Percentiles rank a stretch among this genome's conserved stretches.
phyloP scores from a whole-genome alignment of 306 rosid species.

The Cucumis melo region DNA sequence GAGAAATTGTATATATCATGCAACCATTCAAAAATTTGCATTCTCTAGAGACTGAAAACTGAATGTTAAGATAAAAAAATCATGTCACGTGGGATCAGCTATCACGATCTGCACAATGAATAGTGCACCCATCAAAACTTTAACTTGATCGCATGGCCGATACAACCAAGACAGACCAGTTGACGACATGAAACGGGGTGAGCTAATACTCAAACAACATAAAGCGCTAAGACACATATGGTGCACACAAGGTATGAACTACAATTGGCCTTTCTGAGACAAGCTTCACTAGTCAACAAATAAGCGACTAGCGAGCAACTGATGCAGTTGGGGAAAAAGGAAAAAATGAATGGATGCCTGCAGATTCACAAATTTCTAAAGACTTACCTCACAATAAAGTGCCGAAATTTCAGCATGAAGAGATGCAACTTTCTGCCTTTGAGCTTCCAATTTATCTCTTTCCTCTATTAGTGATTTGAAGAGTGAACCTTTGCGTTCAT shows the following conservation, averaged over 20 bases:
- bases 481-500: slow-evolving; percentile 64
- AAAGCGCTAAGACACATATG: background rate
- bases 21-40: background rate
- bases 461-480: slow-evolving; percentile 59
- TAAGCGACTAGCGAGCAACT: background rate
- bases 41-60: background rate
- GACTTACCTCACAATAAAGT: slow-evolving; percentile 56
- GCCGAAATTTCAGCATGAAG: slow-evolving; percentile 47
- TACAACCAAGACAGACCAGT: background rate
- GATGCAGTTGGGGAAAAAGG: background rate
- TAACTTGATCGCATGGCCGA: background rate
- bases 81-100: background rate
- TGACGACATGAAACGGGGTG: background rate
- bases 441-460: slow-evolving; percentile 57
- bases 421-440: slow-evolving; percentile 48
- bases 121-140: background rate
- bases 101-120: background rate
- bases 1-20: background rate
- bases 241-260: background rate
- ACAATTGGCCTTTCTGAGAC: background rate
- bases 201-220: background rate
- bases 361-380: background rate
- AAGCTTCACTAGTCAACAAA: background rate
- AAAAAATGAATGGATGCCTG: background rate
- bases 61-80: background rate